Percentiles rank a stretch among this genome's conserved stretches.
Conservation (phyloP, 108 stramenopile species). For the Skeletonema potamos region DNA sequence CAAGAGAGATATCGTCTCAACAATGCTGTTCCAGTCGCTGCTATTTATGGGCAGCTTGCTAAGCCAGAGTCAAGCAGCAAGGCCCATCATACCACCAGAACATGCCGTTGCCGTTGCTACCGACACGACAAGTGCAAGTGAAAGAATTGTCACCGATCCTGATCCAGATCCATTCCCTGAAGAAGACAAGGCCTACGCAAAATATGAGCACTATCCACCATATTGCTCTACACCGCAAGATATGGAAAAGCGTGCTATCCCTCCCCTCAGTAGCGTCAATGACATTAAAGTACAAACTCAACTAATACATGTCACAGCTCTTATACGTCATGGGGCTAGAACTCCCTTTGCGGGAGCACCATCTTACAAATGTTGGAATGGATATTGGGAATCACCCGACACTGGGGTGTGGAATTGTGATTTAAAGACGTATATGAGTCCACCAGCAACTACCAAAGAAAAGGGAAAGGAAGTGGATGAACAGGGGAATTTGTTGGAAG, state of each 20-base stretch:
- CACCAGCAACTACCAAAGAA: conserved; percentile 38
- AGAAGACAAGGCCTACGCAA: neutral
- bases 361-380: conserved; percentile 59
- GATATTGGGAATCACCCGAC: conserved; percentile 49
- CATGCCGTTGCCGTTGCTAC: neutral
- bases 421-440: conserved; percentile 56
- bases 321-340: conserved; percentile 82
- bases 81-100: neutral
- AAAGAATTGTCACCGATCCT: neutral
- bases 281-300: conserved; percentile 10
- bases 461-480: conserved; percentile 1
- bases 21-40: neutral
- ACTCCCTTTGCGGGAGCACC: conserved; percentile 56
- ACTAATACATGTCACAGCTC: conserved; percentile 72
- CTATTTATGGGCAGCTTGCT: neutral
- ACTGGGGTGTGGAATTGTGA: conserved; percentile 74
- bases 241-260: conserved; percentile 63
- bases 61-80: neutral
- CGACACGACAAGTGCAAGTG: neutral
- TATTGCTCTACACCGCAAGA: conserved; percentile 75
- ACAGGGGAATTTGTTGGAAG: conserved; percentile 10
- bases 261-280: conserved; percentile 40
- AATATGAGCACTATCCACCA: conserved; percentile 54
- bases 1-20: neutral
- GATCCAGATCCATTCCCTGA: neutral